phyloP scores from a whole-genome alignment of 2,329 filamentous ascomycete species.

The Fusarium sp. region DNA sequence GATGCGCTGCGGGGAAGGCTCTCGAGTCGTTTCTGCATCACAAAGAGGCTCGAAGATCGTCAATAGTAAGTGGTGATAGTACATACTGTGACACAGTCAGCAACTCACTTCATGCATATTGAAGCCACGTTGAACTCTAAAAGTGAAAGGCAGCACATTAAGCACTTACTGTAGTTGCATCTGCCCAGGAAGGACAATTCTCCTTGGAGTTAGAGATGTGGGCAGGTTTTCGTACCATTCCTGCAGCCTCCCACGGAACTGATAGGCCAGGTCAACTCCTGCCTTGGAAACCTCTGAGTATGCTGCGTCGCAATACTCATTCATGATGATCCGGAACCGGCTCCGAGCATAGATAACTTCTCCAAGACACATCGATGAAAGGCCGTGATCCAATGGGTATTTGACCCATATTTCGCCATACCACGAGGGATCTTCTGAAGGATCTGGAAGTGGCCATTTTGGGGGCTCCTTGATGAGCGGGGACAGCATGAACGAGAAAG shows the following conservation, averaged over 20 bases:
- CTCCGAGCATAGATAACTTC: constrained; percentile 43
- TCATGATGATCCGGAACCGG: constrained; percentile 47
- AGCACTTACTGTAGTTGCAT: constrained; percentile 49
- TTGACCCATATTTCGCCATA: constrained; percentile 51
- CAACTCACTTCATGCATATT: no score
- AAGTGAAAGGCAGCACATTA: no score
- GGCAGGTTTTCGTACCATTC: constrained; percentile 45
- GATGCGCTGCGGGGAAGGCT: constrained; percentile 14
- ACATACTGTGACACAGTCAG: constrained; percentile 16
- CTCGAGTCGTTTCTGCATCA: neutral
- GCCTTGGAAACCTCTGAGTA: constrained; percentile 22
- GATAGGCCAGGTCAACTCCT: constrained; percentile 31
- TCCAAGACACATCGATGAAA: constrained; percentile 39
- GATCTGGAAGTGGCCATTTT: constrained; percentile 43
- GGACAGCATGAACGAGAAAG: constrained; percentile 39
- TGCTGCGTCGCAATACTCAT: constrained; percentile 39
- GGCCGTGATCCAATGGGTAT: constrained; percentile 43
- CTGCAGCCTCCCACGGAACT: constrained; percentile 29
- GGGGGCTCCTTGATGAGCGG: constrained; percentile 46
- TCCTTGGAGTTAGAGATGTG: constrained; percentile 37
- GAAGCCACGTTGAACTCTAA: neutral
- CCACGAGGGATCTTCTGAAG: constrained; percentile 33
- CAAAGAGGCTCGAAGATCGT: constrained; percentile 42
- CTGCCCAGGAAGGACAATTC: constrained; percentile 47
- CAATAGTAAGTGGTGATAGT: constrained; percentile 40